Base-by-base conservation (phyloP, 345 rosid genomes). In the Salix viminalis region DNA sequence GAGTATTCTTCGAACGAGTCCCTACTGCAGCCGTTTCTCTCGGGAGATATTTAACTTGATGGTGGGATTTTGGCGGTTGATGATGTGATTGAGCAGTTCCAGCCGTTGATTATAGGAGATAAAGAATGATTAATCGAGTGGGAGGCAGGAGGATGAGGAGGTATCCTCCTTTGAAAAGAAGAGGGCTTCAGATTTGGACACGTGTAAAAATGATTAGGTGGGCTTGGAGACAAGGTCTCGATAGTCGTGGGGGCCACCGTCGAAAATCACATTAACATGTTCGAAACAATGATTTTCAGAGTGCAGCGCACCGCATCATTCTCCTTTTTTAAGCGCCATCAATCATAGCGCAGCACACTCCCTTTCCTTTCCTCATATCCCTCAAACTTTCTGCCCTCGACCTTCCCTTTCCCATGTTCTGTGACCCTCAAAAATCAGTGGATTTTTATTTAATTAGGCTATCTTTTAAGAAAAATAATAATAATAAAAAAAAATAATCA, bases 261-360 rank as follows among this genome's bases (percentile, higher is more conserved):
- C 14, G 9, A 15, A 56, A 48, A 56, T 58, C 24, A 42, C 26
- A 48, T 9, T 34, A 34, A 65, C 66, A 36, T 71, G 71, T 71
- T 48, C 36, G 67, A 1, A 75, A 36, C 78, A 46, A 72, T 78
- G 72, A 78, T 72, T 69, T 69, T 30, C 46, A 41, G 80, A 50
- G 82, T 79, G 85, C 84, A 74, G 64, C 6, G 61, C 30, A 74
- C 70, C 62, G 30, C 34, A 64, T 74, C 70, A 70, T 70, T 72
- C 61, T 3, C 65, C 28, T 58, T 72, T 72, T 10, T 36, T 1
- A 21, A 39, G 65, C 21, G 65, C 21, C 50, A 50, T 15, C 60
- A 44, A 41, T 41, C 37, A 68, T 64, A 13, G 37, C 15, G 67
- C 15, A 64, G 34, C 13, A 65, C 69, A 18, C 69, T 30, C 14